Base-by-base conservation (phyloP, 2,329 filamentous ascomycete species). In the Thielaviopsis musarum region DNA sequence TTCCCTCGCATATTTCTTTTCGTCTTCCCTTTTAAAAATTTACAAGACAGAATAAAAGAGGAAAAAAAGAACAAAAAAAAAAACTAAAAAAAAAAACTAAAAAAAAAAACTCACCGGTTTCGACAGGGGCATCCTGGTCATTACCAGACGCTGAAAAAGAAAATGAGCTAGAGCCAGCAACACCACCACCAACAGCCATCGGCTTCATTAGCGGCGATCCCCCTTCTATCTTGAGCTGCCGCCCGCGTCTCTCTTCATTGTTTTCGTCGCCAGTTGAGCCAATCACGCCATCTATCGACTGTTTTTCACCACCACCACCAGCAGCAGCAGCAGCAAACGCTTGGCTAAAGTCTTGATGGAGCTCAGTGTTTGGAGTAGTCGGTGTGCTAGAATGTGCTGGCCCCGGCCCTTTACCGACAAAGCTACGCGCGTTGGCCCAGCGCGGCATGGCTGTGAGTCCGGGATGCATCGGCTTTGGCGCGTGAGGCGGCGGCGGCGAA, bases 401-500 rank as follows among this genome's bases (percentile, higher is more conserved):
- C 1, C 45, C 45, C 3, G n/a, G 45, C 5, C 45, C 45, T 21
- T 49, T 49, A 5, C 38, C 55, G 9, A 54, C 15, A 52, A 62
- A 62, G 28, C 57, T 59, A 19, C 57, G 60, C 24, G 57, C 60
- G 45, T 58, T 55, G 12, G 60, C 60, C 60, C 60, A 62, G 22
- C 57, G 60, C 15, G 60, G 60, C 54, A 62, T 62, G 15, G 34
- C 34, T 9, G 49, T 59, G 21, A 59, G 24, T 15, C 60, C 54
- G 7, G 60, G 60, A 45, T 62, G 26, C 6, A 59, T 51, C 2
- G 60, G 60, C 28, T 59, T 56, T 19, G 60, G 60, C 5, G 60
- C 60, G 53, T 59, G 57, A 15, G 57, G 60, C 9, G 60, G 54
- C 15, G 60, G 60, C 17, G 60, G 57, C n/a, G 60, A 52, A 6